phyloP scores from a whole-genome alignment of 805 yeast genomes.

The Kuraishia floccosa region DNA sequence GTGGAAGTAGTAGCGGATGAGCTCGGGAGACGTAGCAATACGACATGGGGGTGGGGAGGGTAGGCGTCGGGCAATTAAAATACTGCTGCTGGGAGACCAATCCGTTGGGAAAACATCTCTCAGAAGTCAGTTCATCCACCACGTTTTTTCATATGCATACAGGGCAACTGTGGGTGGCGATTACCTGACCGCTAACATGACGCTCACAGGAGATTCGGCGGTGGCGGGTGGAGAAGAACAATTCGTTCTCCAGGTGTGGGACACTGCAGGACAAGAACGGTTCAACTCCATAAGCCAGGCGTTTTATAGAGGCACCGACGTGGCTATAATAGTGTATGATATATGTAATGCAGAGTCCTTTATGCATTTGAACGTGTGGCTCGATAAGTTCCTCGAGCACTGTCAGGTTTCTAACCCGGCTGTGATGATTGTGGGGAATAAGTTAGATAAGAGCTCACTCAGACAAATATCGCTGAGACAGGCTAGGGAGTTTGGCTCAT shows the following conservation, averaged over 20 bases:
- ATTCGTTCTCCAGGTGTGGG: constrained; percentile 64
- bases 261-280: constrained; percentile 93
- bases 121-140: constrained; percentile 43
- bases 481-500: constrained; percentile 15
- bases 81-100: constrained; percentile 45
- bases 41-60: no score
- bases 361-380: constrained; percentile 31
- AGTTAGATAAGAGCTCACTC: constrained; percentile 23
- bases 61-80: constrained; percentile 22
- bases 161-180: constrained; percentile 53
- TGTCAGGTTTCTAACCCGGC: constrained; percentile 36
- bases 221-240: constrained; percentile 6
- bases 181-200: constrained; percentile 31
- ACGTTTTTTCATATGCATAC: constrained; percentile 41
- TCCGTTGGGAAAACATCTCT: constrained; percentile 52
- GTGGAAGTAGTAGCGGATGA: no score
- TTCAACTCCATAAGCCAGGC: constrained; percentile 53
- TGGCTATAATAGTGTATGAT: constrained; percentile 42
- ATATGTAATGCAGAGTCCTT: constrained; percentile 39
- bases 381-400: constrained; percentile 32
- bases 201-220: constrained; percentile 4
- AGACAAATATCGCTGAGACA: constrained; percentile 18
- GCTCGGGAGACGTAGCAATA: no score
- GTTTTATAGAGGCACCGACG: constrained; percentile 49
- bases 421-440: constrained; percentile 42